These are phyloP conservation scores for Gryganskiella cystojenkinii DNA, from an alignment of 192 early-diverging fungal species.

Conservation along the genomic window DNA sequence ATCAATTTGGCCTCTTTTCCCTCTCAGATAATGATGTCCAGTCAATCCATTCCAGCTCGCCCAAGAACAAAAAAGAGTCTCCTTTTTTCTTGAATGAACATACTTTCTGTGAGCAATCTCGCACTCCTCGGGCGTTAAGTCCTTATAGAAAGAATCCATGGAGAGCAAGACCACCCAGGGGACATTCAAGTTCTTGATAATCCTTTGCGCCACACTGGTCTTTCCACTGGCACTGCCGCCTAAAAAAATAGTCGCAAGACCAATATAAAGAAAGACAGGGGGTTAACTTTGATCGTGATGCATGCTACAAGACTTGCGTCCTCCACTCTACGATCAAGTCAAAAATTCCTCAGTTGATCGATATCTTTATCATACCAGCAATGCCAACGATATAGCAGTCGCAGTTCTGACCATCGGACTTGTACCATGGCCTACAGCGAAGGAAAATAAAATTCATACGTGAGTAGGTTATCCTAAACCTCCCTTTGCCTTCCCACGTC, in stretches of 20 bases:
- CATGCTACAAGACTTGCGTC: no score
- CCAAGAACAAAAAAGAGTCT: conserved; percentile 2
- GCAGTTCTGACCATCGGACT: conserved; percentile 68
- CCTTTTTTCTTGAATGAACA: not conserved
- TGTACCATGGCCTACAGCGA: conserved; percentile 58
- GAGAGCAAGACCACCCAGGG: conserved; percentile 91
- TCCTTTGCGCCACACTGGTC: conserved; percentile 81
- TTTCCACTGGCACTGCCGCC: conserved; percentile 87
- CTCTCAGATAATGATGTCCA: no score
- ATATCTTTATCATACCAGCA: conserved; percentile 71
- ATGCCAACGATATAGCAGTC: conserved; percentile 78
- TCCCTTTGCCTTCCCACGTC: not conserved
- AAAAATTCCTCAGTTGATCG: no score
- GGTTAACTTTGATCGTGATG: no score
- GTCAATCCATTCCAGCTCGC: no score
- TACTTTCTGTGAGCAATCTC: conserved; percentile 62
- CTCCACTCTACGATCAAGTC: no score
- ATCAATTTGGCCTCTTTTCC: no score
- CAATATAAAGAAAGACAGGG: no score
- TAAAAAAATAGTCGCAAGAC: conserved; percentile 22
- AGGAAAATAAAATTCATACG: not conserved
- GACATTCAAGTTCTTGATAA: conserved; percentile 77
- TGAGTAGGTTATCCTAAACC: not conserved
- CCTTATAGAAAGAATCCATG: conserved; percentile 98
- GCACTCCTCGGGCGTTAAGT: conserved; percentile 80